These are phyloP conservation scores for Liquidambar formosana DNA, from an alignment of 164 flowering plant species.

Conservation along the genomic window DNA sequence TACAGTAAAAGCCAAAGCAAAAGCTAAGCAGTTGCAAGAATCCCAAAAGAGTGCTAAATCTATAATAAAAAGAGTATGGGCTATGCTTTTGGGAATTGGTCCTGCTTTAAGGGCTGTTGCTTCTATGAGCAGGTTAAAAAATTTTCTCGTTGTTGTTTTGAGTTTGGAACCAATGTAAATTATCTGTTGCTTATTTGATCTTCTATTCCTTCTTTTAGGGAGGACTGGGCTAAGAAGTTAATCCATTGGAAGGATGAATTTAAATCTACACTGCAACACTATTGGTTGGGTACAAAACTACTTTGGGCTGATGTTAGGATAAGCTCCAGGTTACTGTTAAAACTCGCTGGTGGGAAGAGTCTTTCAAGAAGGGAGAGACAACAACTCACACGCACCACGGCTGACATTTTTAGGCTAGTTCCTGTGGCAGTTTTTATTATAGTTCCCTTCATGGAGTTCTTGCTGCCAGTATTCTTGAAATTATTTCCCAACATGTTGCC, in stretches of 20 bases:
- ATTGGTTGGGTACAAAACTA: conserved; percentile 85
- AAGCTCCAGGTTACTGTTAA: conserved; percentile 65
- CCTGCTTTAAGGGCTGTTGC: conserved; percentile 70
- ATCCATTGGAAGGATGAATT: conserved; percentile 79
- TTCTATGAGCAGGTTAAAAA: conserved; percentile 69
- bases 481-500: conserved; percentile 97
- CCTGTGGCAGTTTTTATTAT: conserved; percentile 89
- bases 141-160: background rate
- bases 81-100: conserved; percentile 57
- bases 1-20: conserved; percentile 35
- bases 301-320: conserved; percentile 89
- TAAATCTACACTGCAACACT: conserved; percentile 74
- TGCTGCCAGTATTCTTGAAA: conserved; percentile 87
- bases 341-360: conserved; percentile 81
- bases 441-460: conserved; percentile 95
- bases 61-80: conserved; percentile 37
- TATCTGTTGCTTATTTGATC: background rate
- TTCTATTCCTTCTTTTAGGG: conserved; percentile 17
- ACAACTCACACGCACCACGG: conserved; percentile 89
- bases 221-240: conserved; percentile 56
- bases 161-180: background rate
- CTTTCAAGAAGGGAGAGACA: conserved; percentile 93
- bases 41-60: conserved; percentile 25
- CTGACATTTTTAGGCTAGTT: conserved; percentile 90
- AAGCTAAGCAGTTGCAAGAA: conserved; percentile 32